Evolutionary conservation across 164 flowering plant genomes (phyloP), one percentile per base, ranked within the genome.

Genomic region (Umbilicus rupestris): DNA sequence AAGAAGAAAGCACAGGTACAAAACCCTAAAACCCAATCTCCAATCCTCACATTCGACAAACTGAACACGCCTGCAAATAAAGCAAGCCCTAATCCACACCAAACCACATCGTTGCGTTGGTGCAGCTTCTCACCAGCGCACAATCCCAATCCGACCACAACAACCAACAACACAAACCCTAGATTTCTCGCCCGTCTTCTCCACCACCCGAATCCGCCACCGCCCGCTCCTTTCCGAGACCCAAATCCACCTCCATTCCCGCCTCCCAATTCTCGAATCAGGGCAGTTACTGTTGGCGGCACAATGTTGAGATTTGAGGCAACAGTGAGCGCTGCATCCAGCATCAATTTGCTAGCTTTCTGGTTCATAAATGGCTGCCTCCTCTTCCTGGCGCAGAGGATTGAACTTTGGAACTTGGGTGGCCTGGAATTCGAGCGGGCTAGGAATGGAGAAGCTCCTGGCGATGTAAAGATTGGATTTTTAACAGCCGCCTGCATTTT

Each of bases 201-300:
- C 59, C 59, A 26, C 59, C 59, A 52, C 31, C 59, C 59, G 5
- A 52, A 52, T 52, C 59, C 59, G 3, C 60, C 60, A 5, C 57
- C 57, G 16, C 60, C 60, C 1, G 29, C 57, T 1, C 59, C 59
- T 3, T 3, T 26, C 30, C 59, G 31, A 12, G 0, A 24, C 31
- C 59, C 59, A 1, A 11, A 24, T 11, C 59, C 31, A 3, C 31
- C 30, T 0, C 59, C 59, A 3, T 5, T n/a, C 11, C 59, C 59
- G 17, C 59, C 59, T 24, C 59, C 31, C 3, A 52, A 52, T 52
- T 52, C 59, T 52, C 59, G 59, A 52, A 52, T 52, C 31, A 52
- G 59, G 12, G 59, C 59, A 26, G 59, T 52, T 3, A 52, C 31
- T 24, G 59, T 31, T 14, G 59, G 31, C 31, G 59, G 59, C 14